Conservation (phyloP, 164 flowering plant genomes). For the Amborella trichopoda region DNA sequence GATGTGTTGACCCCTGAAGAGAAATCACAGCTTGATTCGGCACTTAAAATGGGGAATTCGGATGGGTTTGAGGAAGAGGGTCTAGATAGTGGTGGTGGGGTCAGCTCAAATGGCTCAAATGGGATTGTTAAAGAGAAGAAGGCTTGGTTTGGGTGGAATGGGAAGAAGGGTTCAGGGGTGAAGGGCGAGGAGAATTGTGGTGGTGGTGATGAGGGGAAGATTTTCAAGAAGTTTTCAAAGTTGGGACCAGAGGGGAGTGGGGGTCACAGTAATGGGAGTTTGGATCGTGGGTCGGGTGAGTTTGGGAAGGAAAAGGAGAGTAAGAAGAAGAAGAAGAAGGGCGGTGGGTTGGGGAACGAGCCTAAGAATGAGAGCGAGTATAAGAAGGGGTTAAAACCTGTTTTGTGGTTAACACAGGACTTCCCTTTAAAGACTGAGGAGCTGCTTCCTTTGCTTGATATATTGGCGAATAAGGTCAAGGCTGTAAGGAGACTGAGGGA, state of each 20-base stretch:
- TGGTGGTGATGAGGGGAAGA: constrained; percentile 33
- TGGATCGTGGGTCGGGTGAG: constrained; percentile 47
- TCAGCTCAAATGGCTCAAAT: constrained; percentile 38
- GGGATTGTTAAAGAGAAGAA: constrained; percentile 71
- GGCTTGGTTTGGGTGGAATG: constrained; percentile 93
- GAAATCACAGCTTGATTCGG: constrained; percentile 79
- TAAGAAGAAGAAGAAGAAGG: constrained; percentile 86
- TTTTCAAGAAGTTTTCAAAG: constrained; percentile 63
- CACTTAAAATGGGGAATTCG: constrained; percentile 59
- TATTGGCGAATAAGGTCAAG: constrained; percentile 95
- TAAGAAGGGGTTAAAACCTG: constrained; percentile 93
- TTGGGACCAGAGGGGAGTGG: constrained; percentile 55
- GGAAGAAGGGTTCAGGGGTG: constrained; percentile 28
- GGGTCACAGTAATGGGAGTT: too few species aligned
- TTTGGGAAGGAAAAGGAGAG: constrained; percentile 61
- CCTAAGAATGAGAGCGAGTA: constrained; percentile 87
- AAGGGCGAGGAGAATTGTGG: constrained; percentile 21
- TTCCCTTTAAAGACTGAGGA: constrained; percentile 93
- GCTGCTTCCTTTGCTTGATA: constrained; percentile 87
- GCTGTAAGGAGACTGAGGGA: constrained; percentile 93
- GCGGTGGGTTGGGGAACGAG: constrained; percentile 29
- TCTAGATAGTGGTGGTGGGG: constrained; percentile 33
- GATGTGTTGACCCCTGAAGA: constrained; percentile 91
- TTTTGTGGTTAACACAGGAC: constrained; percentile 91
- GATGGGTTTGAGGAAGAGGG: constrained; percentile 60